Base-by-base conservation (phyloP, 345 rosid genomes). In the Ceriops zippeliana region DNA sequence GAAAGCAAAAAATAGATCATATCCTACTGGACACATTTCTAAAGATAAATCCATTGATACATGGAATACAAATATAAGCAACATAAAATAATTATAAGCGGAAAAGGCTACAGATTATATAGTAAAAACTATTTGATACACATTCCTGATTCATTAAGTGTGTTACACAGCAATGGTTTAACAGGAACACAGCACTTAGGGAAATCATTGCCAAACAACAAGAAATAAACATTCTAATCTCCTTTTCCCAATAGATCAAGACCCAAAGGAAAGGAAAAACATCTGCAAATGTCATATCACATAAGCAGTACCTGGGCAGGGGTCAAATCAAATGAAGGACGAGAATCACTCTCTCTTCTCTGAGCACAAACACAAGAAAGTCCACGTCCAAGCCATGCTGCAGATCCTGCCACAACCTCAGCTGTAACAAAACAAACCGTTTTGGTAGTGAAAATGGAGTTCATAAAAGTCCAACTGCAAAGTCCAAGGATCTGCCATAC, bases 301-400 rank as follows among this genome's bases (percentile, higher is more conserved):
- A 37, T 11, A 19, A 34, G 59, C 2, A n/a, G 32, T 67, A 95
- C 99, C 98, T 95, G 99, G 52, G 85, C 76, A 74, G 92, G 96
- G 53, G 97, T 92, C 75, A 95, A 81, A 87, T 90, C 98, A 90
- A 95, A 91, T 11, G 98, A 90, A 57, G 99, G 92, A 72, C 96
- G 96, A 20, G 86, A 73, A 63, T 95, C 96, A 10, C 75, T 84
- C 75, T 88, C 96, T 77, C 93, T 83, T 76, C 96, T 87, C 83
- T 95, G 99, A 71, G 85, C 99, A 75, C 99, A 95, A 65, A 95
- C 99, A 69, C 99, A 95, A 47, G 99, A 95, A 82, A 95, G 93
- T 59, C 99, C 98, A 72, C 97, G 85, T 53, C 97, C 99, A 70
- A 91, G 84, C 97, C 97, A 91, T 34, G 99, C 99, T 63, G 99